phyloP scores from a whole-genome alignment of 345 rosid species.

The Noccaea bulbosa region DNA sequence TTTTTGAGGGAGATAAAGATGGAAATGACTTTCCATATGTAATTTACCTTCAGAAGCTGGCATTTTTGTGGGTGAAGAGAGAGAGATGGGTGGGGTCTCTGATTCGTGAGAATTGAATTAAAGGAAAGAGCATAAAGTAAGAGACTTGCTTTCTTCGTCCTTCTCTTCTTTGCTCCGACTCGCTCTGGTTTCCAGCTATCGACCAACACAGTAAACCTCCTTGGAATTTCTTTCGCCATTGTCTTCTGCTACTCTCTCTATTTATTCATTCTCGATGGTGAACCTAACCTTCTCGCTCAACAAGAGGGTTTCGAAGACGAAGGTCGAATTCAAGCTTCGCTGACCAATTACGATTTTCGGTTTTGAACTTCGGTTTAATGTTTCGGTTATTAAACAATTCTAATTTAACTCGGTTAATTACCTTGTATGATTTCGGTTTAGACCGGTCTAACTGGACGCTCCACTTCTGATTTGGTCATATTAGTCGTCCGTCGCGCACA shows the following conservation, averaged over 20 bases:
- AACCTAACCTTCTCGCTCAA: constrained; percentile 16
- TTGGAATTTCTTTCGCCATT: constrained; percentile 32
- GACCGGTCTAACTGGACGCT: not conserved
- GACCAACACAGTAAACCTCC: constrained; percentile 24
- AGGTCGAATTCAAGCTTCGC: constrained; percentile 1
- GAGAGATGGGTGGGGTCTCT: constrained; percentile 40
- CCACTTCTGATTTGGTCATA: not conserved
- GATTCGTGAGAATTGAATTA: constrained; percentile 41
- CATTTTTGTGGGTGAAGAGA: constrained; percentile 51
- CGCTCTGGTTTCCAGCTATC: constrained; percentile 30
- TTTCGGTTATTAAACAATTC: not conserved
- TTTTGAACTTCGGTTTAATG: constrained; percentile 8
- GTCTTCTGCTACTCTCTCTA: constrained; percentile 22
- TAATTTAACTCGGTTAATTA: not conserved
- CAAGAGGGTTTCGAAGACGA: not conserved
- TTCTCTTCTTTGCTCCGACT: constrained; percentile 30
- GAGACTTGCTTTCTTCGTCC: constrained; percentile 36
- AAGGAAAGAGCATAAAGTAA: constrained; percentile 11
- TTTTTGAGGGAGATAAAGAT: constrained; percentile 19
- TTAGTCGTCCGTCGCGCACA: constrained; percentile 15
- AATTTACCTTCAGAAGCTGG: constrained; percentile 82
- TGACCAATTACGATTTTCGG: constrained; percentile 21
- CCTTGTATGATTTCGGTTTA: not conserved
- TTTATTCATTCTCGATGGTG: constrained; percentile 17
- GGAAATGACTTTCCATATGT: constrained; percentile 27